Percentiles rank a stretch among this genome's conserved stretches.
Evolutionary conservation across 306 rosid genomes (phyloP).

Genomic region (Lotus japonicus): DNA sequence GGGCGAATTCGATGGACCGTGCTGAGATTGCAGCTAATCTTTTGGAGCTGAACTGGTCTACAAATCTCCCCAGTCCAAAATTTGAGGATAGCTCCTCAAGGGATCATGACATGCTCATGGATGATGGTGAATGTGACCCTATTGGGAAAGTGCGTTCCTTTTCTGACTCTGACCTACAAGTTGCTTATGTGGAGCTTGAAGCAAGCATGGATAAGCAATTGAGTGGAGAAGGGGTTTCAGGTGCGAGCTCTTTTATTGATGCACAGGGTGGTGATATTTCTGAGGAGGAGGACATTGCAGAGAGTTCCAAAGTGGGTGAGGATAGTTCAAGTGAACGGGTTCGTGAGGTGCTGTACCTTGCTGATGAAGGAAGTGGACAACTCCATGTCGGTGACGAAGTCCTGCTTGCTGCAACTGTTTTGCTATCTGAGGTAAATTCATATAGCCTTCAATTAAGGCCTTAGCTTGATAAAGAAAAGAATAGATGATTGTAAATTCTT

Average conservation of each 20-base stretch:
- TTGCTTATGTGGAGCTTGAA: slow-evolving; percentile 10
- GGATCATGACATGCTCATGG: not conserved
- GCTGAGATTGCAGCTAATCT: slow-evolving; percentile 81
- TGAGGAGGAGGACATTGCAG: slow-evolving; percentile 15
- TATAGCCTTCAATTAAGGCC: not conserved
- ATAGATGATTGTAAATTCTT: not conserved
- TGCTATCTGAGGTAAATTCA: slow-evolving; percentile 39
- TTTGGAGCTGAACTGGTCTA: slow-evolving; percentile 87
- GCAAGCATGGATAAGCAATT: slow-evolving; percentile 11
- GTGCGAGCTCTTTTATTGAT: not conserved
- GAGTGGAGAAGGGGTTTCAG: slow-evolving; percentile 31
- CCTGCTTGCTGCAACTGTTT: slow-evolving; percentile 27
- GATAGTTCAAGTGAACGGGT: slow-evolving; percentile 29
- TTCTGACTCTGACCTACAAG: too few species aligned
- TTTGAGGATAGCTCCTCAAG: not conserved
- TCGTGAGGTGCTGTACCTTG: slow-evolving; percentile 22
- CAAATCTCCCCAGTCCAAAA: slow-evolving; percentile 29
- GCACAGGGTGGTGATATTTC: slow-evolving; percentile 13
- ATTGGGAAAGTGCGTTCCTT: too few species aligned
- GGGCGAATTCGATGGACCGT: slow-evolving; percentile 48
- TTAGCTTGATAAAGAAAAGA: not conserved
- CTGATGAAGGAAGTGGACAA: slow-evolving; percentile 23
- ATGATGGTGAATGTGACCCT: slow-evolving; percentile 7
- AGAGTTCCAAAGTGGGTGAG: slow-evolving; percentile 19
- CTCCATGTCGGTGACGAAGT: slow-evolving; percentile 23